Percentiles rank a stretch among this genome's conserved stretches.
Conservation (phyloP, 2,329 filamentous ascomycete species). For the Apiospora hydei region DNA sequence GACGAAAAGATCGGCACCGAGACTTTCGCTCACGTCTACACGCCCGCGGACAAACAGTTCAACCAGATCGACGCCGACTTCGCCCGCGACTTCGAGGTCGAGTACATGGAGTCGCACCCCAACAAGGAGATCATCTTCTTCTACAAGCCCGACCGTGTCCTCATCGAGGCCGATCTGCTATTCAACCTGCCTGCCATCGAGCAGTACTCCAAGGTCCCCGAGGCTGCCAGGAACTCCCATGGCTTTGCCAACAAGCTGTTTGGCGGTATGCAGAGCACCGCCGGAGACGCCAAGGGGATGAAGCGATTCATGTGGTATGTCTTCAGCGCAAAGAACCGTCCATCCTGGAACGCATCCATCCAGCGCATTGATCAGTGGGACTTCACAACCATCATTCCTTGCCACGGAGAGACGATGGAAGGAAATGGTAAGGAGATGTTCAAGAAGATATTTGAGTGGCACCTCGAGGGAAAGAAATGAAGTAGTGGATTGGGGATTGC, state of each 20-base stretch:
- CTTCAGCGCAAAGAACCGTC: constrained; percentile 65
- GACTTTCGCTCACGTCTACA: constrained; percentile 73
- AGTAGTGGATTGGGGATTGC: neutral
- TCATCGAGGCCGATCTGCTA: constrained; percentile 89
- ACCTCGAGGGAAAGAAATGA: constrained; percentile 61
- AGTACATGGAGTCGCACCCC: constrained; percentile 79
- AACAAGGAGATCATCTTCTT: constrained; percentile 91
- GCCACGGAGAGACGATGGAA: constrained; percentile 91
- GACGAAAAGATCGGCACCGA: constrained; percentile 63
- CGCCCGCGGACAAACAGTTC: constrained; percentile 56
- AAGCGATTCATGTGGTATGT: constrained; percentile 86
- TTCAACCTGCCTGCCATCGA: constrained; percentile 91
- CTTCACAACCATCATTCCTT: constrained; percentile 85
- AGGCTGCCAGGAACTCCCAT: constrained; percentile 49
- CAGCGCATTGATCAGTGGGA: constrained; percentile 79
- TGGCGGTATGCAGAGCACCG: constrained; percentile 64
- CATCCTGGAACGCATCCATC: constrained; percentile 74
- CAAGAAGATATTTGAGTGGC: constrained; percentile 82
- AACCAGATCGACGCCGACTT: constrained; percentile 76
- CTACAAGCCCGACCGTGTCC: constrained; percentile 77
- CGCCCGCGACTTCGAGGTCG: constrained; percentile 83
- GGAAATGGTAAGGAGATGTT: constrained; percentile 76
- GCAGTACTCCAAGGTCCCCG: constrained; percentile 73
- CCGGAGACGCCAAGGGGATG: constrained; percentile 73
- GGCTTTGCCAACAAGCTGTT: constrained; percentile 54